Evolutionary conservation across 2,329 filamentous ascomycete genomes (phyloP).

Genomic region (Penicillium griseofulvum): DNA sequence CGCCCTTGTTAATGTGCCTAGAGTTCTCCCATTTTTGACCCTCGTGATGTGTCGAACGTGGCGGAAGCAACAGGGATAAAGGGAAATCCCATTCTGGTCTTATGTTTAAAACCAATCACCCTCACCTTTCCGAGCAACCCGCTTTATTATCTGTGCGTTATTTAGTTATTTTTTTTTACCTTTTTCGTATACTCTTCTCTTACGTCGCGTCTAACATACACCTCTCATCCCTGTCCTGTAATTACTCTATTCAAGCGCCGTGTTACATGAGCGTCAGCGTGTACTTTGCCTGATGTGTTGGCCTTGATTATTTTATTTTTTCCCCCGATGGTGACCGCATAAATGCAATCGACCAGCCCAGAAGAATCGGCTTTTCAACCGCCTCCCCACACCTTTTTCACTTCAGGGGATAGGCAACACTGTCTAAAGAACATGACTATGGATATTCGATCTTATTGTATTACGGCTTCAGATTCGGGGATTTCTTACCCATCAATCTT

Average conservation of each 20-base stretch:
- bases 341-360: slow-evolving; percentile 20
- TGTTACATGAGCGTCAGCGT: slow-evolving; percentile 14
- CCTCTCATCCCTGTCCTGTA: slow-evolving; percentile 5
- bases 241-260: slow-evolving; percentile 10
- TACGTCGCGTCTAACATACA: neutral
- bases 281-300: slow-evolving; percentile 14
- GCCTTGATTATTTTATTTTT: neutral
- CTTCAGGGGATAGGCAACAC: neutral
- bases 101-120: slow-evolving; percentile 15
- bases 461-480: slow-evolving; percentile 8
- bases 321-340: slow-evolving; percentile 7
- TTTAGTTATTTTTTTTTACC: slow-evolving; percentile 1
- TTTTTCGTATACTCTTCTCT: neutral
- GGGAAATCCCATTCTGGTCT: slow-evolving; percentile 1
- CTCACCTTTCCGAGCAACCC: slow-evolving; percentile 10
- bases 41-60: slow-evolving; percentile 35
- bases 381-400: slow-evolving; percentile 1
- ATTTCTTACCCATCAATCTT: slow-evolving; percentile 33
- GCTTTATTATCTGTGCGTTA: neutral
- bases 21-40: slow-evolving; percentile 11
- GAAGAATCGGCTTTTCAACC: slow-evolving; percentile 11
- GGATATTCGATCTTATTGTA: slow-evolving; percentile 3
- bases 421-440: slow-evolving; percentile 5
- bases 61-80: slow-evolving; percentile 24
- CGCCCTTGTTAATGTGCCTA: slow-evolving; percentile 16